Conservation (phyloP, 2,329 filamentous ascomycete species). For the Fusarium duplospermum region DNA sequence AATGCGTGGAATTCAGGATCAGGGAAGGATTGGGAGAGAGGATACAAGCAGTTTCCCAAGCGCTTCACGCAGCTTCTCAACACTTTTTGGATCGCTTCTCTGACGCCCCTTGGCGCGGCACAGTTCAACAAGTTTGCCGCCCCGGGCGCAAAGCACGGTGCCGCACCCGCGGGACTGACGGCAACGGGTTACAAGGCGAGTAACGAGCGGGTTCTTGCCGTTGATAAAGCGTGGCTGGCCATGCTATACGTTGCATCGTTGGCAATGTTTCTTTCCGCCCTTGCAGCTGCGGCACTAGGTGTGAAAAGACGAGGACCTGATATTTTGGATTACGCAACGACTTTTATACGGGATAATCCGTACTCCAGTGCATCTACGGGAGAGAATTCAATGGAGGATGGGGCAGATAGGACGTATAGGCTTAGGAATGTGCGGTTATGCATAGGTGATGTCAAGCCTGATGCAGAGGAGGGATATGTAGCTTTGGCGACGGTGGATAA, state of each 20-base stretch:
- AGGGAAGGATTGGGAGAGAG: neutral
- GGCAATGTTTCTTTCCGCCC: neutral
- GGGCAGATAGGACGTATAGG: neutral
- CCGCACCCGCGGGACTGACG: neutral
- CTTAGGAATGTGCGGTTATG: constrained; percentile 1
- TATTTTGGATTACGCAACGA: neutral
- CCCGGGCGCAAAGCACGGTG: neutral
- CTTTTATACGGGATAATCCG: neutral
- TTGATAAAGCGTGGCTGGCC: constrained; percentile 2
- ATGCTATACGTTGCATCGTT: neutral
- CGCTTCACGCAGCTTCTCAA: constrained; percentile 6
- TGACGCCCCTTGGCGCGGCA: constrained; percentile 3
- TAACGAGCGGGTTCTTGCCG: neutral
- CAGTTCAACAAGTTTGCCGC: neutral
- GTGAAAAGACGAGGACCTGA: constrained; percentile 5
- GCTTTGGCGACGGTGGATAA: constrained; percentile 7
- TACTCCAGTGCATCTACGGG: neutral
- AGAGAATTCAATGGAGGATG: constrained; percentile 10
- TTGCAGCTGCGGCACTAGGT: neutral
- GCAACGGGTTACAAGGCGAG: neutral
- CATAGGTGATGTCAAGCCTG: constrained; percentile 1
- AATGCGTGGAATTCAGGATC: neutral
- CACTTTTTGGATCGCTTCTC: constrained; percentile 7
- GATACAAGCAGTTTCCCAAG: neutral
- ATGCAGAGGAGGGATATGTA: constrained; percentile 1